phyloP scores from a whole-genome alignment of 2,329 filamentous ascomycete genomes.

The Metarhizium brunneum region DNA sequence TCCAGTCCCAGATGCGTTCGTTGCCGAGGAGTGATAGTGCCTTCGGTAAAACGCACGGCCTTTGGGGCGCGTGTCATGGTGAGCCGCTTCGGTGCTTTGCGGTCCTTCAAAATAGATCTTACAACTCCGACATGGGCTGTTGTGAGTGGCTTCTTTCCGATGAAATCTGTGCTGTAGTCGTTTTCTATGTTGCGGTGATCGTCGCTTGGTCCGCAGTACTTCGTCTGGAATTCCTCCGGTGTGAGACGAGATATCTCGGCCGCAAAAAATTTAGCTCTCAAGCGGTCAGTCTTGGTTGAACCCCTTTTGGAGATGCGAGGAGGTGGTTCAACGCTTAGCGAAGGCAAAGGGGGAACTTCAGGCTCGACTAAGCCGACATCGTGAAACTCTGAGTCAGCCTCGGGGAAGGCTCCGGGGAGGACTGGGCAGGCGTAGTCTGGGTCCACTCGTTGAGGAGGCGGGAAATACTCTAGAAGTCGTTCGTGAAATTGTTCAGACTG shows the following conservation, averaged over 20 bases:
- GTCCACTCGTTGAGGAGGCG: slow-evolving; percentile 11
- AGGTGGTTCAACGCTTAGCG: neutral
- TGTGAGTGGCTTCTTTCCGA: slow-evolving; percentile 11
- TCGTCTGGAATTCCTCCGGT: slow-evolving; percentile 10
- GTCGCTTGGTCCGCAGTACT: slow-evolving; percentile 13
- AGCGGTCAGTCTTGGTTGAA: slow-evolving; percentile 6
- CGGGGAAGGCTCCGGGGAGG: slow-evolving; percentile 19
- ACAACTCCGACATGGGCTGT: slow-evolving; percentile 12
- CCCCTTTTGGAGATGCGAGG: slow-evolving; percentile 3
- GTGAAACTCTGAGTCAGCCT: slow-evolving; percentile 6
- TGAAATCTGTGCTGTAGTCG: slow-evolving; percentile 13
- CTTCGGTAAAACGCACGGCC: slow-evolving; percentile 20
- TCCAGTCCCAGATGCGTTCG: slow-evolving; percentile 18
- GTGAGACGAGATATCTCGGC: slow-evolving; percentile 9
- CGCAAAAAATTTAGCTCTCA: slow-evolving; percentile 6
- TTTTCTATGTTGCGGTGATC: slow-evolving; percentile 12
- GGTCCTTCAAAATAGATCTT: slow-evolving; percentile 20
- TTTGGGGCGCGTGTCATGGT: slow-evolving; percentile 15
- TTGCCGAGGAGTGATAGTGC: slow-evolving; percentile 15
- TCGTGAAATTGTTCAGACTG: slow-evolving; percentile 14
- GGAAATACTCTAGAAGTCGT: slow-evolving; percentile 14
- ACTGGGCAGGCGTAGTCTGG: slow-evolving; percentile 7
- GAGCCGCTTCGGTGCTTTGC: slow-evolving; percentile 18
- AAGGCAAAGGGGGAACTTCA: neutral
- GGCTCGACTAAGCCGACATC: neutral